Evolutionary conservation across 179 eudicot genomes (phyloP).

Genomic region (Amaranthus tricolor): DNA sequence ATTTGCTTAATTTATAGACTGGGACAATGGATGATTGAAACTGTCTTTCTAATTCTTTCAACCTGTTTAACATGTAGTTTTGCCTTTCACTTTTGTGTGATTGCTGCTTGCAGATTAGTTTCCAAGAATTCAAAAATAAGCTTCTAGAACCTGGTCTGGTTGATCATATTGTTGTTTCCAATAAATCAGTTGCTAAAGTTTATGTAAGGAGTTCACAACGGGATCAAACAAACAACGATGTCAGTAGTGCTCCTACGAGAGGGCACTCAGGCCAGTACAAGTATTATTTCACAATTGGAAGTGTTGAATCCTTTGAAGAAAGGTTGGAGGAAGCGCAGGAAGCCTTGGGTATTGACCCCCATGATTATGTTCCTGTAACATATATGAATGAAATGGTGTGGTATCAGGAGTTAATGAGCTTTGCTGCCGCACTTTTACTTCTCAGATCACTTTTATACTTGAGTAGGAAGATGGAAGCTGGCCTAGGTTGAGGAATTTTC

Average conservation of each 20-base stretch:
- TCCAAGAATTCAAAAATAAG: conserved; percentile 86
- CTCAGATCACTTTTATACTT: conserved; percentile 50
- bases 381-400: conserved; percentile 55
- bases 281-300: conserved; percentile 67
- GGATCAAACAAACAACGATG: conserved; percentile 35
- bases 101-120: conserved; percentile 65
- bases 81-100: background rate
- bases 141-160: conserved; percentile 86
- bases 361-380: conserved; percentile 64
- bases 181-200: conserved; percentile 82
- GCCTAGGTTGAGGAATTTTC: conserved; percentile 75
- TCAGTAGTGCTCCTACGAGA: conserved; percentile 30
- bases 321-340: conserved; percentile 79
- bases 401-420: conserved; percentile 55
- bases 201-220: conserved; percentile 59
- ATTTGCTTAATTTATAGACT: background rate
- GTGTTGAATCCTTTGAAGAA: conserved; percentile 74
- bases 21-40: background rate
- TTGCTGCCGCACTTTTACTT: conserved; percentile 57
- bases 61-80: background rate
- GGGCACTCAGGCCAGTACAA: conserved; percentile 51
- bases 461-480: conserved; percentile 66
- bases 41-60: background rate
- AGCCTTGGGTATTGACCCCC: conserved; percentile 64
- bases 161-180: conserved; percentile 67